Base-by-base conservation (phyloP, 2,329 filamentous ascomycete species). In the Reticulascus tulasneorum region DNA sequence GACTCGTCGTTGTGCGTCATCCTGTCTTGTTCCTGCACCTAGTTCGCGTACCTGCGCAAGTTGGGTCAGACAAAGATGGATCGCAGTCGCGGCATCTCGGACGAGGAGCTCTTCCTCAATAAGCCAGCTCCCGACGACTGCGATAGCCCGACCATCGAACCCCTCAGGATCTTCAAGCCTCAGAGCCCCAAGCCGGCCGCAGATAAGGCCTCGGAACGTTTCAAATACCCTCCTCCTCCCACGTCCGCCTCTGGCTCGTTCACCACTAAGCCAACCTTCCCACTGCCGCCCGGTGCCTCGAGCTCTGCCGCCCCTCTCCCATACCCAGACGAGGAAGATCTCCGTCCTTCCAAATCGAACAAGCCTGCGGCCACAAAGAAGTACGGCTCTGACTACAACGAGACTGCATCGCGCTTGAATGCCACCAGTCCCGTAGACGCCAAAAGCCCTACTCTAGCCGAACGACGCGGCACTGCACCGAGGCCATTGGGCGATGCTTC, bases 101-200 rank as follows among this genome's bases (percentile, higher is more conserved):
- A 88, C 20, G 83, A 89, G 62, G 87, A 91, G 72, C 83, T 94
- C 68, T 91, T 94, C 66, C 75, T 94, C 62, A 76, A 62, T 56
- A 73, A 69, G 33, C 73, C 72, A n/a, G 56, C 64, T 37, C 66
- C 53, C 8, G 60, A 64, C 9, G 69, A 74, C 29, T 68, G 67
- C 42, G 80, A 88, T 52, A 88, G 86, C 52, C 86, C 88, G 39
- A 86, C 85, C 13, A 77, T 94, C 49, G 86, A 86, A 52, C 89
- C 89, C 42, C 64, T 95, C 62, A 79, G 87, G 54, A 94, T 94
- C 58, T 83, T 82, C 67, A 94, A 94, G 62, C 79, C 82, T 38
- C 77, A 80, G 50, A 84, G 81, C 39, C 76, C 82, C 21, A 71
- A 71, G 34, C 78, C 78, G 36, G 56, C 60, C 29, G 43, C 47